These are phyloP conservation scores for Russula dissimulans DNA, from an alignment of 768 basidiomycete species.

Conservation along the genomic window DNA sequence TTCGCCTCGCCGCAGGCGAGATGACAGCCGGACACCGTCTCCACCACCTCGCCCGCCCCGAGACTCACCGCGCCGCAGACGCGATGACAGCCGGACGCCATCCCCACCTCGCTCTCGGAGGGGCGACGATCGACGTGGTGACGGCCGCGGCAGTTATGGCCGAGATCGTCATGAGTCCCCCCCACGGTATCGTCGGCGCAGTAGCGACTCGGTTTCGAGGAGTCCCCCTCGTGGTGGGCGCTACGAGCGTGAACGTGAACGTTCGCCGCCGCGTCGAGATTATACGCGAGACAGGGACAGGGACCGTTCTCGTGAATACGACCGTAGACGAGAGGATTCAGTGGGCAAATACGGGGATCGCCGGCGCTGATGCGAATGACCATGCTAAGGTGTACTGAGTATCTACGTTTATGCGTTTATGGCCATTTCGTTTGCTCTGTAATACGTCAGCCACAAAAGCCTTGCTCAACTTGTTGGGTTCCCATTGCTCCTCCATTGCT, in stretches of 20 bases:
- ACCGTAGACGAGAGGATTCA: constrained; percentile 15
- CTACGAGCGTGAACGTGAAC: constrained; percentile 1
- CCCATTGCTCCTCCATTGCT: not conserved
- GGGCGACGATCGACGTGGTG: not conserved
- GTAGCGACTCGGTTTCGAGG: constrained; percentile 8
- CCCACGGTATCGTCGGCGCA: constrained; percentile 10
- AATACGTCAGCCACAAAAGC: not conserved
- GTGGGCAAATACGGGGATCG: constrained; percentile 15
- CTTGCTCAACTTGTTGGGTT: not conserved
- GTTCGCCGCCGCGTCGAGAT: constrained; percentile 9
- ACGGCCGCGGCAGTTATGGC: not conserved
- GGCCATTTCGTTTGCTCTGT: not conserved
- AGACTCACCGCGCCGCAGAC: constrained; percentile 11
- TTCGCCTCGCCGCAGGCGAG: constrained; percentile 19
- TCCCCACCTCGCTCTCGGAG: constrained; percentile 11
- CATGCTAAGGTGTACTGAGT: not conserved
- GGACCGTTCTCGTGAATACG: constrained; percentile 4
- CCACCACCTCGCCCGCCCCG: constrained; percentile 19
- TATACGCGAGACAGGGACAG: constrained; percentile 1
- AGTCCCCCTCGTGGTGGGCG: constrained; percentile 9
- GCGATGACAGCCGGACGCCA: constrained; percentile 11
- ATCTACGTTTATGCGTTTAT: not conserved
- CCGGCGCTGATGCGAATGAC: not conserved
- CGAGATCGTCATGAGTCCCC: constrained; percentile 2
- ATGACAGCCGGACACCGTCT: constrained; percentile 18